Evolutionary conservation across 169 alveolate species (phyloP), one percentile per base, ranked within the genome.

Genomic region (Plasmodium coatneyi): DNA sequence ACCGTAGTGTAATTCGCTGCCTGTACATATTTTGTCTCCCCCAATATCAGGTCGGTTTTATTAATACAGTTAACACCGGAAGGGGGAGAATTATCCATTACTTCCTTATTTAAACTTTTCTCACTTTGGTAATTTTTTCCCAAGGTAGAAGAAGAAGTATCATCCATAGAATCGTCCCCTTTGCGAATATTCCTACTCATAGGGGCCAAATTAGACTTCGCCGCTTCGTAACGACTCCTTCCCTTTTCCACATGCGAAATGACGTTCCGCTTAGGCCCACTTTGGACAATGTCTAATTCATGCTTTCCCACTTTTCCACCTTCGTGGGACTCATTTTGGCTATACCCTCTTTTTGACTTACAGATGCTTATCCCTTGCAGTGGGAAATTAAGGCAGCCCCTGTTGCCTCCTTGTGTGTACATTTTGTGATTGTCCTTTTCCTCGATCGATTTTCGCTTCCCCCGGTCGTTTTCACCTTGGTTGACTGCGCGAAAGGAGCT

Each of bases 311-410:
- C 74, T 71, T 71, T 83, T 14, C 54, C 41, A 10, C 54, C 54
- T 36, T 39, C 82, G 70, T 71, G 71, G 7, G 12, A 1, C 14
- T 70, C 83, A 71, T 71, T 36, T 41, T 83, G 74, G 74, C 78
- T 83, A 52, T 54, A 19, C 19, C 39, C 34, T 34, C 66, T 86
- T 74, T 30, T 12, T 86, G 49, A 36, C 80, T 16, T 86, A 54
- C 49, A 86, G 16, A 43, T 22, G 43, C 54, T 80, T 12, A 80
- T 30, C n/a, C 66, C 66, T 19, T 41, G 54, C 2, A 49, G 72
- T 80, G 71, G 71, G 60, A 80, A 46, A 46, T 46, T 46, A 49
- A 41, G 32, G 36, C 86, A 22, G 30, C 5, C 6, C 25, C 32
- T 66, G 7, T 71, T 14, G 7, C 71, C 54, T 52, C 19, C 28